These are phyloP conservation scores for Salix exigua DNA, from an alignment of 345 rosid genomes.

Conservation along the genomic window DNA sequence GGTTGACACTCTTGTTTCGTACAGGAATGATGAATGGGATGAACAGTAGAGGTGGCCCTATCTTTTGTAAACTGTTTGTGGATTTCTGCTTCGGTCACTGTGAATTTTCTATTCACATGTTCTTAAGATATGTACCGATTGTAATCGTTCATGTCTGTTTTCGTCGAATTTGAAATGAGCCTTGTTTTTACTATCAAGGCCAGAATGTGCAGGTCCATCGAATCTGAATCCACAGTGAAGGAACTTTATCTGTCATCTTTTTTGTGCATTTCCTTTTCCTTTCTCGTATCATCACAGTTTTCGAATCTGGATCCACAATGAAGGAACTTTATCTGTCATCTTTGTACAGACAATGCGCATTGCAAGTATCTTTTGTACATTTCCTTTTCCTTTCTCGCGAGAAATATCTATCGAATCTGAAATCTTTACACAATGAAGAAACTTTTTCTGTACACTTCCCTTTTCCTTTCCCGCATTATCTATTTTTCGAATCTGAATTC, in stretches of 20 bases:
- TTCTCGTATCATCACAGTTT: no score
- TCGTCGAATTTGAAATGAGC: not conserved
- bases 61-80: not conserved
- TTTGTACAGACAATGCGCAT: no score
- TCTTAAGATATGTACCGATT: not conserved
- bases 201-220: no score
- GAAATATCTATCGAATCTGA: not conserved
- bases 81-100: slow-evolving; percentile 7
- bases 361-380: no score
- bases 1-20: slow-evolving; percentile 91
- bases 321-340: no score
- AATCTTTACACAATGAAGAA: not conserved
- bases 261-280: no score
- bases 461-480: no score
- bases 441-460: no score
- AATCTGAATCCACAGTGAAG: no score
- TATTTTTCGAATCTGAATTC: not conserved
- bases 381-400: no score
- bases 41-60: slow-evolving; percentile 41
- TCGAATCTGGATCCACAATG: no score
- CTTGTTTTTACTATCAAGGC: not conserved
- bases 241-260: no score
- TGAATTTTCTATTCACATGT: slow-evolving; percentile 63
- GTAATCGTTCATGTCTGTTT: not conserved
- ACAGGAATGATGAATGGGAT: slow-evolving; percentile 95